These are phyloP conservation scores for Aphanomyces euteiches DNA, from an alignment of 352 stramenopile species.

Conservation along the genomic window DNA sequence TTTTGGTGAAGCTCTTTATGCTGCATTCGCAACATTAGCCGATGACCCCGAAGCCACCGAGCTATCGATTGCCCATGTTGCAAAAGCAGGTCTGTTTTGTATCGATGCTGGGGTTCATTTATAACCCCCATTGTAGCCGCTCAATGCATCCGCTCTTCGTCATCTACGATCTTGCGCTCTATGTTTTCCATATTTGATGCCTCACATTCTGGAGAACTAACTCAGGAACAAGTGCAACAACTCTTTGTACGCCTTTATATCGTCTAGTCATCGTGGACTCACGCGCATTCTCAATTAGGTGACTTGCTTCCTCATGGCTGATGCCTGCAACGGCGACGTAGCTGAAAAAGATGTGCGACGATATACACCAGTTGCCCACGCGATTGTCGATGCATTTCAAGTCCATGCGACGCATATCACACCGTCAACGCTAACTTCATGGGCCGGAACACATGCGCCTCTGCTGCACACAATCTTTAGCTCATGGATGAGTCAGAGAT, in stretches of 20 bases:
- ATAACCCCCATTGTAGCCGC: slow-evolving; percentile 42
- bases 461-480: slow-evolving; percentile 74
- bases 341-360: background rate
- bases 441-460: slow-evolving; percentile 54
- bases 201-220: slow-evolving; percentile 34
- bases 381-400: slow-evolving; percentile 30
- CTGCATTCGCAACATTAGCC: slow-evolving; percentile 42
- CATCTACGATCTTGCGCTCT: slow-evolving; percentile 48
- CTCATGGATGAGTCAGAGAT: slow-evolving; percentile 59
- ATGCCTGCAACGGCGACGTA: slow-evolving; percentile 26
- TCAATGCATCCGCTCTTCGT: slow-evolving; percentile 59
- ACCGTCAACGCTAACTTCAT: slow-evolving; percentile 60
- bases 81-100: slow-evolving; percentile 47
- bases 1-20: slow-evolving; percentile 46
- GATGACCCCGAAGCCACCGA: slow-evolving; percentile 28
- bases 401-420: slow-evolving; percentile 36
- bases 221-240: slow-evolving; percentile 42
- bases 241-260: slow-evolving; percentile 27
- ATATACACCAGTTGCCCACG: slow-evolving; percentile 38
- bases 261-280: background rate
- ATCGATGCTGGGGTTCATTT: background rate
- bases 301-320: slow-evolving; percentile 53
- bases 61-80: slow-evolving; percentile 52
- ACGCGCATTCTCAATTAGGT: slow-evolving; percentile 24
- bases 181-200: slow-evolving; percentile 57